phyloP scores from a whole-genome alignment of 805 yeast genomes.

The Priceomyces haplophilus region DNA sequence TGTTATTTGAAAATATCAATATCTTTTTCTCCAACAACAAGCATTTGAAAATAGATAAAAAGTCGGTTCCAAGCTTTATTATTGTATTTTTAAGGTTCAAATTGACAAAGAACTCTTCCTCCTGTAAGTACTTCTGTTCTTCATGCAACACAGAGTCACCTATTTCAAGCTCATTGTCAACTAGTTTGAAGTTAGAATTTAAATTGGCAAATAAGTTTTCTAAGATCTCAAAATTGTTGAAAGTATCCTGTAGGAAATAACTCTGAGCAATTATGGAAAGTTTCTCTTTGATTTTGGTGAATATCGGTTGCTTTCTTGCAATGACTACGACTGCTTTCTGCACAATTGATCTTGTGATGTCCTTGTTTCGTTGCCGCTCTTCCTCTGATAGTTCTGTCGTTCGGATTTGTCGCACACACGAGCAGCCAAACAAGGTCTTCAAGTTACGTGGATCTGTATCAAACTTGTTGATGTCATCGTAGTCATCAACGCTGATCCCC shows the following conservation, averaged over 20 bases:
- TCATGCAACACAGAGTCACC: conserved; percentile 5
- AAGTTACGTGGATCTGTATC: conserved; percentile 38
- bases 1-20: conserved; percentile 68
- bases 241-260: conserved; percentile 77
- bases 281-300: conserved; percentile 85
- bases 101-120: conserved; percentile 54
- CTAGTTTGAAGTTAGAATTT: conserved; percentile 31
- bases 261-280: conserved; percentile 84
- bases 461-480: conserved; percentile 31
- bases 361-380: conserved; percentile 49
- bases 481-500: conserved; percentile 44
- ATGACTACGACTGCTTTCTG: conserved; percentile 90
- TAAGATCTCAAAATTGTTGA: conserved; percentile 66
- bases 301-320: conserved; percentile 75
- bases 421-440: conserved; percentile 86
- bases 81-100: conserved; percentile 67
- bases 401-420: conserved; percentile 83
- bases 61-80: conserved; percentile 52
- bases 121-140: conserved; percentile 10
- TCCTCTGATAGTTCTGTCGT: conserved; percentile 51
- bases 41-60: conserved; percentile 70
- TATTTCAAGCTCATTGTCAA: conserved; percentile 19
- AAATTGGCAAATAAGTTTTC: conserved; percentile 69
- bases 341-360: conserved; percentile 79
- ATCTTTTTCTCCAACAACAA: conserved; percentile 71